Evolutionary conservation across 192 early-diverging fungal species (phyloP).

Genomic region (Rhizophagus sp.): DNA sequence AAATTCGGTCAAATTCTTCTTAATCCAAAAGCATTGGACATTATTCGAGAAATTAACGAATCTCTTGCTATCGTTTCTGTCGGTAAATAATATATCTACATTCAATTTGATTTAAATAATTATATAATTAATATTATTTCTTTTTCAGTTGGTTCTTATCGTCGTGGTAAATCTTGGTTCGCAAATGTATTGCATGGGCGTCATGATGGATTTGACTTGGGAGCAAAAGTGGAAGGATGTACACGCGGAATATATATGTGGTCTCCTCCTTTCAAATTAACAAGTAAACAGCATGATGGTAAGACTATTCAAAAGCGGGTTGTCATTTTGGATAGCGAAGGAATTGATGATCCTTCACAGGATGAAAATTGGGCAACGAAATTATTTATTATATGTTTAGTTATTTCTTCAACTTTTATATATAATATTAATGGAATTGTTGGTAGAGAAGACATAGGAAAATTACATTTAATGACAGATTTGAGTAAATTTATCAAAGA

Average conservation of each 20-base stretch:
- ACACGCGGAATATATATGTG: constrained; percentile 23
- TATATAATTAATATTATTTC: too few relatives aligned
- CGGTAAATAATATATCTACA: neutral
- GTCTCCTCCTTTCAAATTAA: neutral
- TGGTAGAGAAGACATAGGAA: constrained; percentile 8
- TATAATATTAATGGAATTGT: constrained; percentile 27
- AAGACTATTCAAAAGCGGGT: neutral
- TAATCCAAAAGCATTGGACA: neutral
- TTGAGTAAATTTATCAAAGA: constrained; percentile 14
- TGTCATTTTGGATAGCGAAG: constrained; percentile 19
- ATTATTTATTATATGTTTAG: constrained; percentile 24
- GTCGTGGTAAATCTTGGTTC: constrained; percentile 21
- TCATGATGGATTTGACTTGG: constrained; percentile 8
- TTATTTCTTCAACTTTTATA: constrained; percentile 19
- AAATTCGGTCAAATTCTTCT: neutral
- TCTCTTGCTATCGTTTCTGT: constrained; percentile 12
- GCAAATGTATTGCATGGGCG: constrained; percentile 15
- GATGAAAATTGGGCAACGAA: constrained; percentile 12
- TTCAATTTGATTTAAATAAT: too few relatives aligned
- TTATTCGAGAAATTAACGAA: constrained; percentile 8
- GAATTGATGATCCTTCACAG: constrained; percentile 22
- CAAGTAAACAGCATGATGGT: neutral
- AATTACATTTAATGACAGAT: constrained; percentile 24
- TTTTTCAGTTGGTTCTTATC: constrained; percentile 2
- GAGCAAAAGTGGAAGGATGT: neutral